These are phyloP conservation scores for Corymbia citriodora DNA, from an alignment of 441 rosid species.

Conservation along the genomic window DNA sequence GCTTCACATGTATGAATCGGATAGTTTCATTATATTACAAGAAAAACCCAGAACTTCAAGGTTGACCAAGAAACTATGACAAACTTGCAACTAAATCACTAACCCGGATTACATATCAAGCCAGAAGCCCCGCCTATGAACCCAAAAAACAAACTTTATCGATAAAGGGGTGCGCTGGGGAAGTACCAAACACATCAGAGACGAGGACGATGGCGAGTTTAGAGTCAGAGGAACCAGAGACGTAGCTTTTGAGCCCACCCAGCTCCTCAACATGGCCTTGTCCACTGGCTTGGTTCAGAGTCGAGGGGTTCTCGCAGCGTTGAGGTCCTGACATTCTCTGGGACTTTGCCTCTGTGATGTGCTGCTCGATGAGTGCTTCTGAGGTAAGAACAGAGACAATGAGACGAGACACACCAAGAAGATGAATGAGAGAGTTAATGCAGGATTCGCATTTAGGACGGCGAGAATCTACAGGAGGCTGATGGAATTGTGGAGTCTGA, in stretches of 20 bases:
- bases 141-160: neutral
- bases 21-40: neutral
- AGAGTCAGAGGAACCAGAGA: neutral
- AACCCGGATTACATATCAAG: neutral
- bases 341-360: neutral
- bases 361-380: neutral
- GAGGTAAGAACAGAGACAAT: neutral
- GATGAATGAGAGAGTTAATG: neutral
- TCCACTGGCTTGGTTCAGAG: neutral
- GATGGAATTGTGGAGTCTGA: too few relatives aligned
- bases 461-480: neutral
- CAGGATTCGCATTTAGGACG: neutral
- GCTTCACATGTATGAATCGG: neutral
- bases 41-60: neutral
- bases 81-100: neutral
- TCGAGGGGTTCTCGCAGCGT: neutral
- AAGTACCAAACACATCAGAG: neutral
- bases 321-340: neutral
- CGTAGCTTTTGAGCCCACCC: neutral
- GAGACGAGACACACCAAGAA: neutral
- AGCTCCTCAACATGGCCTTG: neutral
- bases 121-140: neutral
- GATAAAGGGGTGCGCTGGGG: neutral
- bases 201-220: neutral
- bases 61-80: neutral